Conservation (phyloP, 75 land plant genomes). For the Ceratopteris richardii region DNA sequence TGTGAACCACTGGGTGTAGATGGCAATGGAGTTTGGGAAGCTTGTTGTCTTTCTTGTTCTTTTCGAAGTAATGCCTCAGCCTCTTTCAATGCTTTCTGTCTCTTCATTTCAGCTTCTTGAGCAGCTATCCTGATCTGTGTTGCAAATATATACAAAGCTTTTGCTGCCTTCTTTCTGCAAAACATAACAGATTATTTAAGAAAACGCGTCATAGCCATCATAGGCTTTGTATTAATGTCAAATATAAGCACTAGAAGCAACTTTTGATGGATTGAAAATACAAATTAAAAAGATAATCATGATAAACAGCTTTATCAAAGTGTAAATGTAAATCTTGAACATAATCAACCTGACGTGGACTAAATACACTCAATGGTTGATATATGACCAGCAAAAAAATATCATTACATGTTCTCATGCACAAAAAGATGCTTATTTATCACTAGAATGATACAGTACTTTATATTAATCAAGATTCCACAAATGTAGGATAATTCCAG, state of each 20-base stretch:
- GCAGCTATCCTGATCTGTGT: constrained; percentile 11
- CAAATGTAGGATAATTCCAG: no score
- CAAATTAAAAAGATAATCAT: not conserved
- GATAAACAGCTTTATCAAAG: not conserved
- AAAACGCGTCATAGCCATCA: no score
- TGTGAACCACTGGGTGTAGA: not conserved
- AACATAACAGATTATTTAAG: no score
- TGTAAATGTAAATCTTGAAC: not conserved
- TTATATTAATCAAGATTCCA: no score
- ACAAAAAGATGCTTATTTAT: no score
- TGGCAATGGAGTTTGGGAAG: not conserved
- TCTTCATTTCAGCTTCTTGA: constrained; percentile 13
- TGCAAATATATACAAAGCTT: constrained; percentile 17
- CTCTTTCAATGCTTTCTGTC: constrained; percentile 13
- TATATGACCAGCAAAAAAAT: no score
- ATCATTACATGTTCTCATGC: no score
- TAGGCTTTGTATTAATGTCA: no score
- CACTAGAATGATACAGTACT: no score
- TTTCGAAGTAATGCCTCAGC: constrained; percentile 18
- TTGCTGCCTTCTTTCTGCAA: constrained; percentile 23
- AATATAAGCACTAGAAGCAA: not conserved
- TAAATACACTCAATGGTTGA: no score
- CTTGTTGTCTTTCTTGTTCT: constrained; percentile 14
- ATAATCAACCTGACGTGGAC: no score
- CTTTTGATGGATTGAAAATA: not conserved